Conservation (phyloP, 2,329 filamentous ascomycete genomes). For the Fusarium sarcochroum region DNA sequence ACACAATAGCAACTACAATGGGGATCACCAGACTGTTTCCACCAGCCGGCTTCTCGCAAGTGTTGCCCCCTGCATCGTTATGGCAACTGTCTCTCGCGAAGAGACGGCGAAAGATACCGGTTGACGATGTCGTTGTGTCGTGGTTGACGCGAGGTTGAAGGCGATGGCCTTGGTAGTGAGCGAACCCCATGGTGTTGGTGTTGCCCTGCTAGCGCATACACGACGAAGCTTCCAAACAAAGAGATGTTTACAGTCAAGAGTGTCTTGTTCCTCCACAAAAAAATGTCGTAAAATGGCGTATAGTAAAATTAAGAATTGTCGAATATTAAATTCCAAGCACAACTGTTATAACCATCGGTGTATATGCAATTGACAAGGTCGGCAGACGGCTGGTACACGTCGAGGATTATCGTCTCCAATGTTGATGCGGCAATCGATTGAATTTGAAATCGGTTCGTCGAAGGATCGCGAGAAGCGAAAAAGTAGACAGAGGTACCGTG, state of each 20-base stretch:
- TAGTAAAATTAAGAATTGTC: constrained; percentile 41
- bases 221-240: constrained; percentile 21
- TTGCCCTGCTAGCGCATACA: constrained; percentile 28
- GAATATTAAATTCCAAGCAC: constrained; percentile 37
- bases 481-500: constrained; percentile 26
- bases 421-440: constrained; percentile 27
- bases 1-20: constrained; percentile 79
- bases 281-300: constrained; percentile 13
- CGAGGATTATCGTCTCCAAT: constrained; percentile 31
- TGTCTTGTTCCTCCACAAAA: constrained; percentile 28
- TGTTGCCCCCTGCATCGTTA: constrained; percentile 47
- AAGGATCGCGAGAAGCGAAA: constrained; percentile 31
- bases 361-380: constrained; percentile 28
- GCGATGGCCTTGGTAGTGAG: constrained; percentile 36
- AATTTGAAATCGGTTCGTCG: constrained; percentile 43
- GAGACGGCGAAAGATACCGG: constrained; percentile 38
- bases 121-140: constrained; percentile 20
- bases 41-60: constrained; percentile 71
- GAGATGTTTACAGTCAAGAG: constrained; percentile 18
- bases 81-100: constrained; percentile 44
- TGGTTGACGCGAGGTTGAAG: constrained; percentile 50
- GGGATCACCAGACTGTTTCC: constrained; percentile 70
- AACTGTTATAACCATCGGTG: constrained; percentile 44
- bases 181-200: constrained; percentile 40
- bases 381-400: constrained; percentile 19